Base-by-base conservation (phyloP, 1,284 basidiomycete genomes). In the Tilletia indica region DNA sequence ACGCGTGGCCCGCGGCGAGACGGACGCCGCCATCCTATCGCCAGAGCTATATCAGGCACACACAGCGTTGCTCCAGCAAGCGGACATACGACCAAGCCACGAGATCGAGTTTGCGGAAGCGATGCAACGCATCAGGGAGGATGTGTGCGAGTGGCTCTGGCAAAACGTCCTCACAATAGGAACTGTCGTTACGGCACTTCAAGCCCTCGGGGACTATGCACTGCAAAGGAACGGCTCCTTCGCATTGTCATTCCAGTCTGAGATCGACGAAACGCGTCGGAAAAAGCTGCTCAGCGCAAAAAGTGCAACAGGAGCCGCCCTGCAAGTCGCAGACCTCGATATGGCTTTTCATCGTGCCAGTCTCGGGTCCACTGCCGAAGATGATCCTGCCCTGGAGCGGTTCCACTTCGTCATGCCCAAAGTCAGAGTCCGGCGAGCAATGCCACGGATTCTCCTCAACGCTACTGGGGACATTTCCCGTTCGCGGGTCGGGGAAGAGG, bases 101-200 rank as follows among this genome's bases (percentile, higher is more conserved):
- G 39, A 68, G n/a, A 9, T 36, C 25, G 39, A 21, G 19, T 73
- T 78, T 1, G 70, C 69, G n/a, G 70, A 72, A 14, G 70, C 75
- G 3, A 56, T 82, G 16, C 75, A 89, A 34, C 88, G 90, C 71
- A 91, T 93, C 68, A 86, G 91, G 71, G 90, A 87, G 2, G 89
- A 90, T 71, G 87, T 92, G 71, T 91, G 91, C 76, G 93, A 94
- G 86, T 96, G 93, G 93, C 86, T 96, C 2, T 96, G 94, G 93
- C 86, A 89, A 42, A 93, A 94, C 79, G 91, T 96, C 42, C 87
- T 96, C 69, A 95, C 93, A 0, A 89, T 89, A 77, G 89, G 89
- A 75, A 91, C 93, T 76, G 91, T 95, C 0, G 89, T 91, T 73
- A 90, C 90, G 34, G 89, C 91, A 0, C 88, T 93, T 12, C 88